A percentile compares a stretch with the other conserved stretches of the same genome.
phyloP scores from a whole-genome alignment of 2,329 filamentous ascomycete species.

The Fusarium sp. region DNA sequence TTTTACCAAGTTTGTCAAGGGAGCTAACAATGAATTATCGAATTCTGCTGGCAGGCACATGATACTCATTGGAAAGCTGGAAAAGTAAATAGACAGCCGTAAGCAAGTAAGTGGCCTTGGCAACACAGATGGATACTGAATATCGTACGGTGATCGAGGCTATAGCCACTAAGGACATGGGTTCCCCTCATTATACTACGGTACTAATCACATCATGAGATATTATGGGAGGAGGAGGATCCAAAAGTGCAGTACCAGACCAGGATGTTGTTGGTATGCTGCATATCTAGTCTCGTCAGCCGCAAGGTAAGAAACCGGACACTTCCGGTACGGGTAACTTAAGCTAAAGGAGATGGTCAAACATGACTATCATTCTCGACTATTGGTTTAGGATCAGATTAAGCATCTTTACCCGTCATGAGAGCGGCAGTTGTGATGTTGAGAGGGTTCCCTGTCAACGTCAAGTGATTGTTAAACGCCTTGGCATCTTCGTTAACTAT shows the following conservation, averaged over 20 bases:
- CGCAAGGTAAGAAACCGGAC: not conserved
- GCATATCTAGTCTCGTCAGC: slow-evolving; percentile 21
- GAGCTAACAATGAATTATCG: slow-evolving; percentile 28
- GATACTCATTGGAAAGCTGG: slow-evolving; percentile 5
- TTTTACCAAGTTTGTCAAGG: slow-evolving; percentile 10
- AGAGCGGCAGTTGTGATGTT: not conserved
- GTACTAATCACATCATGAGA: slow-evolving; percentile 11
- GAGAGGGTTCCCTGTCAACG: not conserved
- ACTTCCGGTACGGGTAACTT: not conserved
- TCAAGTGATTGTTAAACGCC: slow-evolving; percentile 14
- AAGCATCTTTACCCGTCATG: slow-evolving; percentile 2
- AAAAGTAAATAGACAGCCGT: slow-evolving; percentile 13
- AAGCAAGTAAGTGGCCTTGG: slow-evolving; percentile 26
- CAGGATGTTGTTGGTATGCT: not conserved
- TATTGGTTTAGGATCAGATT: not conserved
- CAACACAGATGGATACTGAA: slow-evolving; percentile 7
- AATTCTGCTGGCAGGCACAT: slow-evolving; percentile 15
- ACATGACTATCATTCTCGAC: not conserved
- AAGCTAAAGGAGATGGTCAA: slow-evolving; percentile 2
- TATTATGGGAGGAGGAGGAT: slow-evolving; percentile 4
- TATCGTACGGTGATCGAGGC: slow-evolving; percentile 10
- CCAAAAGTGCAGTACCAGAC: not conserved
- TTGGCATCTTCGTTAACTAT: not conserved
- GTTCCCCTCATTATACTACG: slow-evolving; percentile 25
- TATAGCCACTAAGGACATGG: slow-evolving; percentile 25